These are phyloP conservation scores for Ustilago crameri DNA, from an alignment of 1,284 basidiomycete species.

Conservation along the genomic window DNA sequence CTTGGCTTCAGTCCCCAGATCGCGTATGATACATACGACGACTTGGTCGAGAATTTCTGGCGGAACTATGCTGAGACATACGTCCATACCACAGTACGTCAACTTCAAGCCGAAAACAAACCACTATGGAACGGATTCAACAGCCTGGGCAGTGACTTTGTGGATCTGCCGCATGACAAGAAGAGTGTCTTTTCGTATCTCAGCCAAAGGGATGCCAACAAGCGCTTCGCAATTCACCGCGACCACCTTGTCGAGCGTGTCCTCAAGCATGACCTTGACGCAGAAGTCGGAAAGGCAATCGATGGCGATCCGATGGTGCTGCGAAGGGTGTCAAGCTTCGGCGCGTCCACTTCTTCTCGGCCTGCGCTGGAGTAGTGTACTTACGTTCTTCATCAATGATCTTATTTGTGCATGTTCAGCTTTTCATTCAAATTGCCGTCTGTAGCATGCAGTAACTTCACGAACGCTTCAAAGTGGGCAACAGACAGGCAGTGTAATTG, in stretches of 20 bases:
- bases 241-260: not conserved
- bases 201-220: not conserved
- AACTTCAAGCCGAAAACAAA: not conserved
- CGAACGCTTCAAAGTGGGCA: no score
- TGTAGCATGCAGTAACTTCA: no score
- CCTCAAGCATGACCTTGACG: not conserved
- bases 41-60: slow-evolving; percentile 5
- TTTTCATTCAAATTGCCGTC: no score
- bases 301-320: not conserved
- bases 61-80: not conserved
- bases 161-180: slow-evolving; percentile 8
- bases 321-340: not conserved
- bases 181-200: not conserved
- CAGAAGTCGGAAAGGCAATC: not conserved
- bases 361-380: no score
- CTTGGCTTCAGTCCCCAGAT: no score
- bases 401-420: no score
- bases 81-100: not conserved
- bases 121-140: not conserved
- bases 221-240: not conserved
- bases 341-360: not conserved
- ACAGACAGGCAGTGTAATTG: no score
- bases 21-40: slow-evolving; percentile 8
- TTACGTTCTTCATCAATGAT: no score
- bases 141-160: not conserved